Evolutionary conservation across 345 rosid genomes (phyloP), one percentile per base, ranked within the genome.

Genomic region (Pelargonium nanum): DNA sequence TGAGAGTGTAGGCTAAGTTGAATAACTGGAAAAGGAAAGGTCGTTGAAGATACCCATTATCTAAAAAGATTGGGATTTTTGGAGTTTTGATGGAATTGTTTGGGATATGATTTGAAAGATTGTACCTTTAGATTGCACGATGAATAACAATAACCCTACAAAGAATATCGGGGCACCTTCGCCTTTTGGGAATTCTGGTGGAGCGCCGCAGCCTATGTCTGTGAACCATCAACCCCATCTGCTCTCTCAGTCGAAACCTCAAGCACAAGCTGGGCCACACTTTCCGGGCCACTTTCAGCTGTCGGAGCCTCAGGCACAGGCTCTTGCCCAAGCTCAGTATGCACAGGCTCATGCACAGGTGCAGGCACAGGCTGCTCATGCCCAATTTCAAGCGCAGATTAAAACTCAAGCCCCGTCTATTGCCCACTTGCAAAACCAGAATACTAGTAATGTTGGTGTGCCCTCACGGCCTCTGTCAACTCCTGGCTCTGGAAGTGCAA

Each of bases 271-370:
- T 4, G 62, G 66, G 21, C 28, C 61, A 19, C 66, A 61, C 8
- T 68, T 68, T 34, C 63, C 67, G 0, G 72, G 72, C 22, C 72
- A 68, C 67, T 68, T 68, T 62, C 66, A 68, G 67, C 34, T 68
- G 58, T 62, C 62, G 2, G 62, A 68, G 0, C 63, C 67, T 26
- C 72, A 62, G 22, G 26, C 72, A 44, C 67, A 63, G 50, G 53
- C 53, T 8, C 67, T 62, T 26, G 57, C 62, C 40, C 59, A n/a
- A n/a, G 23, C 21, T 20, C 56, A 53, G n/a, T 53, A n/a, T 53
- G 23, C 21, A 2, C 56, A 50, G 19, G 53, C 53, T 16, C 53
- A 50, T 50, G 53, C 19, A 19, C 4, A 28, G 44, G 40, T 24
- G 13, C 71, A 62, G 15, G 50, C 20, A 16, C 66, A 55, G 0